Percentiles rank a stretch among this genome's conserved stretches.
Evolutionary conservation across 2,329 filamentous ascomycete genomes (phyloP).

Genomic region (Claviceps humidiphila): DNA sequence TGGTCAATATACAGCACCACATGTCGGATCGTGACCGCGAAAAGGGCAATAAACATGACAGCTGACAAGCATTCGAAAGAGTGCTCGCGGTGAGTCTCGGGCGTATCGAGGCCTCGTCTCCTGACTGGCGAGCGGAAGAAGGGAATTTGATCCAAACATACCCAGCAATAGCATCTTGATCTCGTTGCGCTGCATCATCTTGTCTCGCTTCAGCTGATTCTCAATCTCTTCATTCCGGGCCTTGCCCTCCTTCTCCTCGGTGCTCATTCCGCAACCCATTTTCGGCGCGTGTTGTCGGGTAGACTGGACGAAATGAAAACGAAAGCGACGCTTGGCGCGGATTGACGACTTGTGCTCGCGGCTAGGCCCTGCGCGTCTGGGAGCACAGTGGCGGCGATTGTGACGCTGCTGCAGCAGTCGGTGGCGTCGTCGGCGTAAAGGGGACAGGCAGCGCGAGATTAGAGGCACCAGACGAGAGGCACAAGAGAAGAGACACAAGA

Average conservation of each 20-base stretch:
- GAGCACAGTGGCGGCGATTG: neutral
- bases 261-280: constrained; percentile 99
- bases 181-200: constrained; percentile 97
- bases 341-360: neutral
- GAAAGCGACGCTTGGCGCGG: neutral
- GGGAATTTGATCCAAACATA: constrained; percentile 27
- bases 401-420: neutral
- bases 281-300: constrained; percentile 33
- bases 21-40: no score
- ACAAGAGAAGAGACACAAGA: neutral
- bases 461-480: neutral
- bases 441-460: neutral
- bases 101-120: neutral
- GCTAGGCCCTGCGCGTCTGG: neutral
- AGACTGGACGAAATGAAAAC: neutral
- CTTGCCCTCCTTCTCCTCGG: constrained; percentile 99
- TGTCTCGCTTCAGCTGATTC: constrained; percentile 96
- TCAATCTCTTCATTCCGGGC: constrained; percentile 99
- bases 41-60: no score
- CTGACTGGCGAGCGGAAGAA: neutral
- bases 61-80: no score
- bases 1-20: neutral
- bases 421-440: neutral
- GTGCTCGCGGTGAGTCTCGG: neutral
- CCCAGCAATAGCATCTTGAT: constrained; percentile 99